phyloP scores from a whole-genome alignment of 495 filamentous ascomycete species.

The Penicillium antarcticum region DNA sequence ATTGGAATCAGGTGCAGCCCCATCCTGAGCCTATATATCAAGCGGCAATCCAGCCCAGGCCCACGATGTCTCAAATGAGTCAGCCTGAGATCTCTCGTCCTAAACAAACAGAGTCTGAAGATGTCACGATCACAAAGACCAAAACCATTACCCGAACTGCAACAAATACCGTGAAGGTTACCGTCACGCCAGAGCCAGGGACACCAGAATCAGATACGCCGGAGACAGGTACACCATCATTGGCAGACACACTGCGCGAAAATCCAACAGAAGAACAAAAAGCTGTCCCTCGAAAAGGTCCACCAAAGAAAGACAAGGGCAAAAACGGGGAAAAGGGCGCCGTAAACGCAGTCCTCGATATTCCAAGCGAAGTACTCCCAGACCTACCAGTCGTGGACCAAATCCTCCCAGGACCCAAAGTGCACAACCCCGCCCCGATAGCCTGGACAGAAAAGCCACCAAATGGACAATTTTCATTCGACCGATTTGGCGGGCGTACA shows the following conservation, averaged over 20 bases:
- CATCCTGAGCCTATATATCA: background rate
- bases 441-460: slow-evolving; percentile 28
- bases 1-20: background rate
- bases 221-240: background rate
- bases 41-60: background rate
- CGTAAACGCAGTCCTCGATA: background rate
- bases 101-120: background rate
- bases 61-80: background rate
- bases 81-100: background rate
- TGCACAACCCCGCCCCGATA: background rate
- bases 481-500: slow-evolving; percentile 29
- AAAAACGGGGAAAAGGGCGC: too few species aligned
- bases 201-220: background rate
- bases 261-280: background rate
- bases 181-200: background rate
- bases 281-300: background rate
- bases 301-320: background rate
- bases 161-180: background rate
- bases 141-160: slow-evolving; percentile 4
- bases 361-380: slow-evolving; percentile 4
- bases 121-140: slow-evolving; percentile 14
- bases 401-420: slow-evolving; percentile 2
- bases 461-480: slow-evolving; percentile 17
- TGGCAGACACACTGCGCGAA: background rate
- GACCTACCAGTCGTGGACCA: slow-evolving; percentile 6